Percentiles rank a stretch among this genome's conserved stretches.
Conservation (phyloP, 2,329 filamentous ascomycete genomes). For the Colletotrichum simmondsii region DNA sequence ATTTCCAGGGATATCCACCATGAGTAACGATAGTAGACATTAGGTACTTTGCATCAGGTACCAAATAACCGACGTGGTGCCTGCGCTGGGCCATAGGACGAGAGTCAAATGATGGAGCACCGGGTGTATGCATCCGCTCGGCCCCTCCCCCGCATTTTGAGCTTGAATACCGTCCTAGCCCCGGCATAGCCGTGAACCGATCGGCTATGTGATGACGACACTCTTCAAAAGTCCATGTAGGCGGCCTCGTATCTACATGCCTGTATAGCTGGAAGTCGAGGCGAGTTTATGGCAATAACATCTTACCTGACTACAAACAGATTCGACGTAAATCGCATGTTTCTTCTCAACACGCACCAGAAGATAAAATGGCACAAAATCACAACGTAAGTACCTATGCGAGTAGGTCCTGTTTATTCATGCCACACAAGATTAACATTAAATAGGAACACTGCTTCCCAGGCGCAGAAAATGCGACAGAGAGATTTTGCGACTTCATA, state of each 20-base stretch:
- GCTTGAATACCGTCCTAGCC: neutral
- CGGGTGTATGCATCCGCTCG: neutral
- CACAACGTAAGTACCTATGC: neutral
- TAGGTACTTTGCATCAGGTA: no score
- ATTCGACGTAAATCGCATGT: neutral
- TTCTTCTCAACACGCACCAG: neutral
- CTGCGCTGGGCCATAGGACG: neutral
- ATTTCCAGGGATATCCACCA: no score
- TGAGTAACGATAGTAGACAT: no score
- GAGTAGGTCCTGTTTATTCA: neutral
- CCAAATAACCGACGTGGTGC: no score
- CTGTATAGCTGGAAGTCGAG: neutral
- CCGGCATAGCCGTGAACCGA: neutral
- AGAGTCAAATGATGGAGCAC: neutral
- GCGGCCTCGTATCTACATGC: neutral
- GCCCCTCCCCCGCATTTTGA: neutral
- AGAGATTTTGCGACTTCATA: slow-evolving; percentile 10
- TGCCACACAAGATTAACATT: neutral
- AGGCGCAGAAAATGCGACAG: neutral
- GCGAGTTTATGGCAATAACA: neutral
- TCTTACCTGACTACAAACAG: neutral
- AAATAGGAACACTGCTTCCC: neutral
- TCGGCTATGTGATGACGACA: neutral
- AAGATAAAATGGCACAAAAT: neutral
- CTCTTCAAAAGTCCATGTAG: neutral